These are phyloP conservation scores for Lactifluus subvellereus DNA, from an alignment of 768 basidiomycete genomes.

Conservation along the genomic window DNA sequence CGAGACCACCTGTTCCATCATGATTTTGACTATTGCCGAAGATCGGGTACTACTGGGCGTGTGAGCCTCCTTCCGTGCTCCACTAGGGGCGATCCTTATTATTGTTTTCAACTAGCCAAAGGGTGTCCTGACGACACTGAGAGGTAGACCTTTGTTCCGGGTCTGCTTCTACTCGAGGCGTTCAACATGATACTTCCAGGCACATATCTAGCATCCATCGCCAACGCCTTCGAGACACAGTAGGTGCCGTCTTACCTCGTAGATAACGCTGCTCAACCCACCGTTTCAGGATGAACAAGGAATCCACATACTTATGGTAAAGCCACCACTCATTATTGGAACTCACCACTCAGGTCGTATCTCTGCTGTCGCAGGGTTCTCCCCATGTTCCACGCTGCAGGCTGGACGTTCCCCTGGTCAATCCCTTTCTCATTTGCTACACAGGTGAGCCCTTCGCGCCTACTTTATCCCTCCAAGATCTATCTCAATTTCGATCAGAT, in stretches of 20 bases:
- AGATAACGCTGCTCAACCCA: not conserved
- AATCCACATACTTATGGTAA: slow-evolving; percentile 77
- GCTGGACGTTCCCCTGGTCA: slow-evolving; percentile 88
- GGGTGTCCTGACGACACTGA: slow-evolving; percentile 72
- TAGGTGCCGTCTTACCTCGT: slow-evolving; percentile 31
- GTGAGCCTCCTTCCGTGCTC: slow-evolving; percentile 37
- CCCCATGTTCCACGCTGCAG: slow-evolving; percentile 87
- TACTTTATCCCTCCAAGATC: not conserved
- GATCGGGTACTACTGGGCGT: slow-evolving; percentile 81
- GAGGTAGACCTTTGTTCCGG: slow-evolving; percentile 40
- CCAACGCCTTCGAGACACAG: slow-evolving; percentile 71
- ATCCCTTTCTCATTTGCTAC: slow-evolving; percentile 66
- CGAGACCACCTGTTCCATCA: not conserved
- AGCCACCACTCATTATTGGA: too few species aligned
- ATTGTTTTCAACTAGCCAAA: slow-evolving; percentile 50
- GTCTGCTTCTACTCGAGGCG: not conserved
- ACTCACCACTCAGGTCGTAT: not conserved
- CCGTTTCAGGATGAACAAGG: slow-evolving; percentile 45
- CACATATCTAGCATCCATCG: slow-evolving; percentile 75
- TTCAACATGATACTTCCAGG: slow-evolving; percentile 37
- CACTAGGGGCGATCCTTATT: slow-evolving; percentile 11
- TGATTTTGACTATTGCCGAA: slow-evolving; percentile 29
- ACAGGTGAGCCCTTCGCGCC: slow-evolving; percentile 43
- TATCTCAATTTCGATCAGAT: slow-evolving; percentile 40
- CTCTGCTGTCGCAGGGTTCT: slow-evolving; percentile 52